Base-by-base conservation (phyloP, 768 basidiomycete genomes). In the Leccinellum luteum region DNA sequence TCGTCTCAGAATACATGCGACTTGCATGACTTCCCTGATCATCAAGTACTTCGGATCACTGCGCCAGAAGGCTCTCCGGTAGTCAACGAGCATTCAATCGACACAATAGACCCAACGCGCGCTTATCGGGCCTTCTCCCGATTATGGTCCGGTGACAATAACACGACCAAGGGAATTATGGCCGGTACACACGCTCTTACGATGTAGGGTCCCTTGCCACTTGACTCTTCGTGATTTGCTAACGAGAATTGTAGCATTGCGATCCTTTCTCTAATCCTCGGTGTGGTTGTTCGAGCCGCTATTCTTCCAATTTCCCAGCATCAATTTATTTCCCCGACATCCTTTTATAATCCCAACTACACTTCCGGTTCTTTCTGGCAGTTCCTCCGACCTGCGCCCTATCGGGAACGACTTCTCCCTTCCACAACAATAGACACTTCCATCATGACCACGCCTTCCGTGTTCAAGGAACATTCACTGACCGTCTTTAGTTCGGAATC, bases 241-340 rank as follows among this genome's bases (percentile, higher is more conserved):
- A 23, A 67, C 52, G 28, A 27, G 25, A 51, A 44, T 59, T 48
- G n/a, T 60, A 90, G 89, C 49, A 79, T 90, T 58, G 85, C 87
- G 1, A 69, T 90, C 49, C 73, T 90, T 61, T 87, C 87, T 38
- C 75, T 90, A 38, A 77, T 90, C n/a, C 74, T 89, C 28, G 77
- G 86, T 71, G 32, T 83, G 44, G 74, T 85, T 8, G 64, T 73
- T 38, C 69, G 71, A 21, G 57, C 69, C 21, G 60, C 64, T 7
- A 57, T 74, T 47, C 41, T 43, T 43, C 56, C 66, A 19, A 45
- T 57, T 31, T 60, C 69, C 21, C 55, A 64, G 38, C 69, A 70
- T 38, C 60, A 61, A n/a, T 58, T 64, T 19, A 56, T 60, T 23
- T 47, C 70, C 4, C 59, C 41, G 19, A 21, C 56, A 6, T 51